Percentiles rank a stretch among this genome's conserved stretches.
Evolutionary conservation across 2,329 filamentous ascomycete genomes (phyloP).

Genomic region (Scedosporium minutisporum): DNA sequence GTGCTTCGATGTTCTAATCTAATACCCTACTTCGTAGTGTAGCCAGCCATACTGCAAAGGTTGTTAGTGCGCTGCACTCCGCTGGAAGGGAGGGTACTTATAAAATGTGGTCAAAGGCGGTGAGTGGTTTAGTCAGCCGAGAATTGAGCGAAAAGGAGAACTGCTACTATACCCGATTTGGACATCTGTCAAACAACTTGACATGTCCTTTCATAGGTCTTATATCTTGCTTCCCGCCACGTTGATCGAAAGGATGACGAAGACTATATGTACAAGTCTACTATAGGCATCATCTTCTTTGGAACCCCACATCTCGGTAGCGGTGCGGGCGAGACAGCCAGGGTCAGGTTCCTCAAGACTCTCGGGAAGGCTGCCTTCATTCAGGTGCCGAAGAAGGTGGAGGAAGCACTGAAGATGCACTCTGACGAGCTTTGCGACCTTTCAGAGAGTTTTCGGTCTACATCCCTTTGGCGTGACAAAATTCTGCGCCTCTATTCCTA

Average conservation of each 20-base stretch:
- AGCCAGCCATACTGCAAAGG: no score
- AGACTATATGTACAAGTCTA: neutral
- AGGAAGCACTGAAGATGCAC: neutral
- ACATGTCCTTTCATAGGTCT: no score
- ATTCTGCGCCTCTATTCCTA: neutral
- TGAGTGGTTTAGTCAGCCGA: no score
- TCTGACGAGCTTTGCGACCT: neutral
- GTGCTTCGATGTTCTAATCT: no score
- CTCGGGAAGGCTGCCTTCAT: neutral
- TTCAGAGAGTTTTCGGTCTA: neutral
- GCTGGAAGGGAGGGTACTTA: no score
- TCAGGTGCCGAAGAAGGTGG: neutral
- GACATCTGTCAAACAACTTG: no score
- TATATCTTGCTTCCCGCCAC: no score
- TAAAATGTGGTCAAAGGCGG: no score
- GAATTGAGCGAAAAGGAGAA: no score
- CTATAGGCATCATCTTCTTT: neutral
- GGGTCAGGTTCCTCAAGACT: neutral
- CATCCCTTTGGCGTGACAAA: neutral
- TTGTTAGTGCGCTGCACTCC: no score
- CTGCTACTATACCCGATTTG: no score
- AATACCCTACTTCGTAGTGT: no score
- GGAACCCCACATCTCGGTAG: neutral
- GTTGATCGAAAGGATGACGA: neutral
- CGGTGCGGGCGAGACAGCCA: neutral